Evolutionary conservation across 2,329 filamentous ascomycete species (phyloP), one percentile per base, ranked within the genome.

Genomic region (Pyricularia sp.): DNA sequence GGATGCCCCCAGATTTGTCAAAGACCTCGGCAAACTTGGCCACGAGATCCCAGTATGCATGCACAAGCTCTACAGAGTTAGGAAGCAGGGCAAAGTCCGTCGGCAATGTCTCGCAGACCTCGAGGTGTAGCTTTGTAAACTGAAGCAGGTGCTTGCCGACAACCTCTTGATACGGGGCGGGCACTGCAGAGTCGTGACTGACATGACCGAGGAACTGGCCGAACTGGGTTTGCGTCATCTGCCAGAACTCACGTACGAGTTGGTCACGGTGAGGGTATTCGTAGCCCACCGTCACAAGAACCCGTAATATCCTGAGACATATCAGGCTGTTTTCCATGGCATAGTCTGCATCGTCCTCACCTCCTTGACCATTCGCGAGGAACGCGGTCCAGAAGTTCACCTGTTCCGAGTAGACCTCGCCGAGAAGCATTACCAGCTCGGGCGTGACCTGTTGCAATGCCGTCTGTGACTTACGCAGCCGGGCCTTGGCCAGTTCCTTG

Each of bases 71-170:
- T 19, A 96, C 78, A 2, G 91, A 92, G 70, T 90, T 88, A 1
- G 92, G 91, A 7, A 99, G 82, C 13, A 91, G 80, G 0, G 88
- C 87, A 74, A 97, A 97, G 65, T 91, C 90, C 3, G 89, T 87
- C 1, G 93, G 87, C 73, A 96, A 92, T 5, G 81, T 78, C 62
- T 85, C 85, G 1, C 91, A 86, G 88, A 97, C 93, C 65, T 91
- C 88, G 53, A 96, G 82, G 73, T 97, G 94, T 3, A 99, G 79
- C 75, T 97, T 99, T 3, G 93, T 88, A 62, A 97, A 88, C 72
- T 97, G 93, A 57, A 97, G 77, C 2, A 96, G 79, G 72, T 97
- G 93, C 72, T 92, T 96, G 68, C 90, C 89, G n/a, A 96, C 78
- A 28, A 88, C 72, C 44, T 82, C 83, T 66, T 84, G 83, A 28